Conservation (phyloP, 768 basidiomycete genomes). For the Psilocybe cubensis region DNA sequence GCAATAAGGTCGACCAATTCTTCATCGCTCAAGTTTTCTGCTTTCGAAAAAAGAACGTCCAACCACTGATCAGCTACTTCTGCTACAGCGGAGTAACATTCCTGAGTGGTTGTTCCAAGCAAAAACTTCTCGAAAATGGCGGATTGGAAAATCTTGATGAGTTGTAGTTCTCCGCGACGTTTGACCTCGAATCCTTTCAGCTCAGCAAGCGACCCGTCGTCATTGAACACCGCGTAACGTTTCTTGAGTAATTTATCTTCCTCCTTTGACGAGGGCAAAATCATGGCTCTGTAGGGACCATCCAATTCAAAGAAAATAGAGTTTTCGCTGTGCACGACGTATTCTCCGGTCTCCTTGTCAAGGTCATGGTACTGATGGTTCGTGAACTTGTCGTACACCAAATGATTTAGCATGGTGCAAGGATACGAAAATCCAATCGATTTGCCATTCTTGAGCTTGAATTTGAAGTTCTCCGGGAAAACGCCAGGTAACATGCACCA, state of each 20-base stretch:
- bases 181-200: constrained; percentile 99
- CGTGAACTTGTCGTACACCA: constrained; percentile 94
- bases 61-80: constrained; percentile 96
- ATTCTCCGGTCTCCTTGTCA: constrained; percentile 82
- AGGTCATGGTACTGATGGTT: constrained; percentile 98
- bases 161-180: constrained; percentile 93
- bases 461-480: constrained; percentile 98
- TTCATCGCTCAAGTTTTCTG: constrained; percentile 83
- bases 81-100: constrained; percentile 95
- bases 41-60: constrained; percentile 89
- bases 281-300: constrained; percentile 99
- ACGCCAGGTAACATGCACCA: constrained; percentile 99
- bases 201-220: constrained; percentile 96
- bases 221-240: constrained; percentile 98
- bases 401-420: constrained; percentile 99
- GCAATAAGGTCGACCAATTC: constrained; percentile 98
- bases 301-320: constrained; percentile 99
- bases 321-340: constrained; percentile 90
- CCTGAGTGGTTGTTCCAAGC: constrained; percentile 89
- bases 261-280: constrained; percentile 97
- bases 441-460: constrained; percentile 89
- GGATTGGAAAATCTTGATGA: constrained; percentile 99
- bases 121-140: constrained; percentile 98
- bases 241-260: constrained; percentile 99
- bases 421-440: constrained; percentile 91